Percentiles rank a stretch among this genome's conserved stretches.
Conservation (phyloP, 2,329 filamentous ascomycete species). For the Hypoxylon sp. region DNA sequence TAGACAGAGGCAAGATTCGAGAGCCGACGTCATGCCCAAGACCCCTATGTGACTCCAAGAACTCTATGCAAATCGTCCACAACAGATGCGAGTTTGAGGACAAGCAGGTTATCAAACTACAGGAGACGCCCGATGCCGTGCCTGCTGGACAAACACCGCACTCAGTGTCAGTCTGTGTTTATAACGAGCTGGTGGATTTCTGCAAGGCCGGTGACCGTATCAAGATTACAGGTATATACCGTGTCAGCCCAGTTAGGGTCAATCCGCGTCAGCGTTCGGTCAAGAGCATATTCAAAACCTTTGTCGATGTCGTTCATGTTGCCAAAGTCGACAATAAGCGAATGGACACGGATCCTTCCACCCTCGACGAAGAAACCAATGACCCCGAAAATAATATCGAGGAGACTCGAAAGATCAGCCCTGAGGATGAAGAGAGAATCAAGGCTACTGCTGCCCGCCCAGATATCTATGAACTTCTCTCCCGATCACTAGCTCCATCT, state of each 20-base stretch:
- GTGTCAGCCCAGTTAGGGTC: constrained; percentile 91
- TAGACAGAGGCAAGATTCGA: constrained; percentile 95
- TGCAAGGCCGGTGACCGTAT: constrained; percentile 98
- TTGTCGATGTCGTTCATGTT: constrained; percentile 93
- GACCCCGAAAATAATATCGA: constrained; percentile 82
- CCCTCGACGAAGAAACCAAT: constrained; percentile 83
- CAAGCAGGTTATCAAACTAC: constrained; percentile 98
- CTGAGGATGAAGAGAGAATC: constrained; percentile 93
- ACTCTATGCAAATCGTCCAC: constrained; percentile 98
- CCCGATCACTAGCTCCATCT: constrained; percentile 91
- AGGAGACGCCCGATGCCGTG: constrained; percentile 95
- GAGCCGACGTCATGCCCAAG: constrained; percentile 94
- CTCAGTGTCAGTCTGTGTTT: constrained; percentile 94
- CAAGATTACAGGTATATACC: constrained; percentile 96
- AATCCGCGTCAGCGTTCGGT: constrained; percentile 93
- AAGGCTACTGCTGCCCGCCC: constrained; percentile 81
- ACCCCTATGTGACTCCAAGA: constrained; percentile 82
- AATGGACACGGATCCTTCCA: constrained; percentile 91
- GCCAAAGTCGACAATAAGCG: constrained; percentile 97
- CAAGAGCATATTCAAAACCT: constrained; percentile 98
- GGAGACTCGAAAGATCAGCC: constrained; percentile 84
- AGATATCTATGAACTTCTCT: constrained; percentile 93
- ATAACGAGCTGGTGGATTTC: constrained; percentile 96
- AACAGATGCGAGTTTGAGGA: constrained; percentile 96
- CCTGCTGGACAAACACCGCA: constrained; percentile 97